phyloP scores from a whole-genome alignment of 176 grass and related monocot species.

The Avena sativa region DNA sequence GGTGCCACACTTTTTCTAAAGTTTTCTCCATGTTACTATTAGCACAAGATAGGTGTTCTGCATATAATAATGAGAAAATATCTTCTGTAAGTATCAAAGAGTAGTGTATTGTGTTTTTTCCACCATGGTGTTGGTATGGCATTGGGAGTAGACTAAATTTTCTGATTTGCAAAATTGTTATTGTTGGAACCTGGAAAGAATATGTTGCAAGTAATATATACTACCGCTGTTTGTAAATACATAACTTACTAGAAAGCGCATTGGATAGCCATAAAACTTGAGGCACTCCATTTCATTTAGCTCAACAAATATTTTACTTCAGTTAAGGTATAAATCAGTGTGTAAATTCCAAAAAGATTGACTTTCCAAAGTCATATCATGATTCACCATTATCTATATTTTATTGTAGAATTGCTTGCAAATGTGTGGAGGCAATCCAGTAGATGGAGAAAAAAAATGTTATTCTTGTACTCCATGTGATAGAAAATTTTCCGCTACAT shows the following conservation, averaged over 20 bases:
- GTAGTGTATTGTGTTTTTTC: background rate
- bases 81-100: background rate
- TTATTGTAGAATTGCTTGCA: background rate
- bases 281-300: background rate
- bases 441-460: background rate
- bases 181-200: too few species aligned
- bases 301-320: background rate
- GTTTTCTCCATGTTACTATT: background rate
- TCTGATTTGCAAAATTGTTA: too few species aligned
- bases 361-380: background rate
- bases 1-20: background rate
- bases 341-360: slow-evolving; percentile 1
- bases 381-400: background rate
- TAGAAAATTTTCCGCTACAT: slow-evolving; percentile 1
- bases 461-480: slow-evolving; percentile 10
- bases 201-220: too few species aligned
- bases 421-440: slow-evolving; percentile 18
- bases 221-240: too few species aligned
- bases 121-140: background rate
- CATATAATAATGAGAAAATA: background rate
- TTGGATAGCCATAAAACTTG: background rate
- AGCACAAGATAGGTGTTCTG: background rate
- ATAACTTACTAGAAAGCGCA: background rate
- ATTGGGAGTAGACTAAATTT: background rate
- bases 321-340: slow-evolving; percentile 4